phyloP scores from a whole-genome alignment of 2,329 filamentous ascomycete species.

The Ophiostoma piceae region DNA sequence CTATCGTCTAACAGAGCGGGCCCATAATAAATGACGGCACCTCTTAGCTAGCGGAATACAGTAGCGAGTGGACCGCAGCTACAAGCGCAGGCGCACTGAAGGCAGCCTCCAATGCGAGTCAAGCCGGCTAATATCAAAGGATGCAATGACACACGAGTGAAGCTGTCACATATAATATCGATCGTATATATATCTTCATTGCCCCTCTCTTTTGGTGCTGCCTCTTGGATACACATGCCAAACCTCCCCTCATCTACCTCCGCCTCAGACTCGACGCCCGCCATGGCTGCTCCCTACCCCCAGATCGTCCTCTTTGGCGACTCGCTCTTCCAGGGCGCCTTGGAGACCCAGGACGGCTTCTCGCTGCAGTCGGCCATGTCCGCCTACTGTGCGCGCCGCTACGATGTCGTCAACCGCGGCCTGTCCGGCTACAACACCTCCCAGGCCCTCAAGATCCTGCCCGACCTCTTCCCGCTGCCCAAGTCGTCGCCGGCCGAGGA shows the following conservation, averaged over 20 bases:
- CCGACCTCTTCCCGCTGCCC: slow-evolving; percentile 65
- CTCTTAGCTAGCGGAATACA: too few species aligned
- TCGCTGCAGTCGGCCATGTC: slow-evolving; percentile 69
- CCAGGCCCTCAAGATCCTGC: slow-evolving; percentile 64
- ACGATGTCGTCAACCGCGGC: slow-evolving; percentile 86
- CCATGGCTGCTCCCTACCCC: slow-evolving; percentile 48
- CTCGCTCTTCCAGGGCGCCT: slow-evolving; percentile 71
- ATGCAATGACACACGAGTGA: not conserved
- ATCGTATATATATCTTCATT: not conserved
- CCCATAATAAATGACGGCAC: not conserved
- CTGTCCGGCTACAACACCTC: slow-evolving; percentile 80
- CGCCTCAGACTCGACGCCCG: not conserved
- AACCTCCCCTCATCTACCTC: not conserved
- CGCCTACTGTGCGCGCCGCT: slow-evolving; percentile 62
- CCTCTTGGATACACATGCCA: not conserved
- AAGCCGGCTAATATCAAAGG: slow-evolving; percentile 3
- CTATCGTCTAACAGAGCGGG: not conserved
- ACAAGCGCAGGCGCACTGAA: not conserved
- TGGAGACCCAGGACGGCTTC: slow-evolving; percentile 60
- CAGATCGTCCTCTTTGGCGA: slow-evolving; percentile 85
- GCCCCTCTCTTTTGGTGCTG: not conserved
- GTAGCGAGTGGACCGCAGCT: not conserved
- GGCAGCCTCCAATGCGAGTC: not conserved
- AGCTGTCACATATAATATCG: not conserved
- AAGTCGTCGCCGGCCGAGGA: slow-evolving; percentile 35